Conservation (phyloP, 129 eudicot genomes). For the Saposhnikovia divaricata region DNA sequence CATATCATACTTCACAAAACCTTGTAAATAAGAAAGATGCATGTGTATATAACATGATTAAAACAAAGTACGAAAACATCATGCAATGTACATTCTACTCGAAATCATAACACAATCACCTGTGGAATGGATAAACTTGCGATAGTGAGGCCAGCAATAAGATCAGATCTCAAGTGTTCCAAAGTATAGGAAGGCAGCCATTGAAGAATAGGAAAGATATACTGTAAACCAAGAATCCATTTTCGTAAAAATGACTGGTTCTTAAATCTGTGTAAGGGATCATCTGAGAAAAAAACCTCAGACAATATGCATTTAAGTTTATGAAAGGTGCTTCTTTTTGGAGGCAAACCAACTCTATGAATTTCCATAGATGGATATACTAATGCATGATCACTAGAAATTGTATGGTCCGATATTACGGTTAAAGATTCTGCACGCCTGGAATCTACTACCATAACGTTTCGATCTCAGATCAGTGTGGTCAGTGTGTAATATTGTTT, state of each 20-base stretch:
- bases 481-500: too few relatives aligned
- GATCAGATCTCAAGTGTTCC: conserved; percentile 29
- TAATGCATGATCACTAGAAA: conserved; percentile 15
- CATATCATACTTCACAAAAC: too few relatives aligned
- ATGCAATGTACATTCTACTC: not conserved
- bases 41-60: too few relatives aligned
- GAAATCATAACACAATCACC: conserved; percentile 7
- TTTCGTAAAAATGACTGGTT: conserved; percentile 16
- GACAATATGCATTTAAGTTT: conserved; percentile 5
- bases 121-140: conserved; percentile 52
- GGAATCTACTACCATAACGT: conserved; percentile 5
- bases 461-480: not conserved
- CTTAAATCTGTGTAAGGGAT: conserved; percentile 33
- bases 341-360: conserved; percentile 13
- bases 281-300: conserved; percentile 18
- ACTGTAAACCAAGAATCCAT: conserved; percentile 19
- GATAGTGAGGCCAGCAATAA: conserved; percentile 42
- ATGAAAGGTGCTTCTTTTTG: not conserved
- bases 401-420: conserved; percentile 13
- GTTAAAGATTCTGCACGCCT: not conserved
- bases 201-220: conserved; percentile 27
- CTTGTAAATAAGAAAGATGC: too few relatives aligned
- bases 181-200: conserved; percentile 36
- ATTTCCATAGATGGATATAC: conserved; percentile 4
- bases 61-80: not conserved